A percentile compares a stretch with the other conserved stretches of the same genome.
Evolutionary conservation across 176 grass and related monocot genomes (phyloP).

Genomic region (Bromus sterilis): DNA sequence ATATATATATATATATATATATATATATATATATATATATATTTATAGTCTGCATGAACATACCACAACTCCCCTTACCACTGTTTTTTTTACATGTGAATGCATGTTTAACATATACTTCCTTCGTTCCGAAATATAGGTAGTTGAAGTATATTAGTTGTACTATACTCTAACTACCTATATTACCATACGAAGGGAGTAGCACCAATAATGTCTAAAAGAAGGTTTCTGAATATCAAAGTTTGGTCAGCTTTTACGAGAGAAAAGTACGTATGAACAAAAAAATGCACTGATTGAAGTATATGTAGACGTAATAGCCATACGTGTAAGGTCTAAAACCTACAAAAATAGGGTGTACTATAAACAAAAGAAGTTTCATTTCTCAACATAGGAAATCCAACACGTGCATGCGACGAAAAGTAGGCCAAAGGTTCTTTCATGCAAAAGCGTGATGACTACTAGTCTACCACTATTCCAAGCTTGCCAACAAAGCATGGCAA

Average conservation of each 20-base stretch:
- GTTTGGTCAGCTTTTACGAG: background rate
- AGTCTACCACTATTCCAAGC: background rate
- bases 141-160: no score
- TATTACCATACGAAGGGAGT: no score
- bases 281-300: background rate
- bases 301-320: background rate
- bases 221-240: no score
- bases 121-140: no score
- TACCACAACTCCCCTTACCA: background rate
- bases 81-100: no score
- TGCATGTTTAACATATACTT: no score
- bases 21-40: no score
- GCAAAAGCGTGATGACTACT: background rate
- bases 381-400: background rate
- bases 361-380: background rate
- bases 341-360: background rate
- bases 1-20: no score
- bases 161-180: no score
- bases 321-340: background rate
- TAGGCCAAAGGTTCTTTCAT: conserved; percentile 21
- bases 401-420: conserved; percentile 25
- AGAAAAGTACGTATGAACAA: background rate
- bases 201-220: no score
- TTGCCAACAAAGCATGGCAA: background rate
- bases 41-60: no score